Conservation (phyloP, 2,329 filamentous ascomycete species). For the Knoxdaviesia capensis region DNA sequence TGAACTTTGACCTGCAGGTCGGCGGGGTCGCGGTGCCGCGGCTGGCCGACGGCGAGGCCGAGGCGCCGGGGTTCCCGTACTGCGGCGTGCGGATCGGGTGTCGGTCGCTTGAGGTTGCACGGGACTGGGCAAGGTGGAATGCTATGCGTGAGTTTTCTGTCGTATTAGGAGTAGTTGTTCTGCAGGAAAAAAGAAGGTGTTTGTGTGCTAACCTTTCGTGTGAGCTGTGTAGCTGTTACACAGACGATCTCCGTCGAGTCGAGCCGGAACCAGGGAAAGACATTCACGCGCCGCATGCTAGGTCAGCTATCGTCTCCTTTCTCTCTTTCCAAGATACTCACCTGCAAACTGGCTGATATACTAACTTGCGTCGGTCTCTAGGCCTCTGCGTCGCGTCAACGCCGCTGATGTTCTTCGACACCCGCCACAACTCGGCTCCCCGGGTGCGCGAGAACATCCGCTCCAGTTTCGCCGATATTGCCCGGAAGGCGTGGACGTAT, state of each 20-base stretch:
- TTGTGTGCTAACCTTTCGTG: not conserved
- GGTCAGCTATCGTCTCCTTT: slow-evolving; percentile 20
- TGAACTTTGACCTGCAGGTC: slow-evolving; percentile 56
- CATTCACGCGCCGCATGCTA: slow-evolving; percentile 63
- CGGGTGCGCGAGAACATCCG: slow-evolving; percentile 59
- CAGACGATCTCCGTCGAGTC: slow-evolving; percentile 66
- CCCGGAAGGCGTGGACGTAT: slow-evolving; percentile 52
- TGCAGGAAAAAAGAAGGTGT: too few relatives aligned
- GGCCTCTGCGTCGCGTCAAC: slow-evolving; percentile 67
- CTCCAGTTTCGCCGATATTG: slow-evolving; percentile 56
- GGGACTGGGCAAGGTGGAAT: slow-evolving; percentile 36
- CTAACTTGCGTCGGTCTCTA: slow-evolving; percentile 9
- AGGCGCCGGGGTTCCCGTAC: slow-evolving; percentile 50
- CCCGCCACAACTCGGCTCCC: slow-evolving; percentile 47
- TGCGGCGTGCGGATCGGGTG: slow-evolving; percentile 68
- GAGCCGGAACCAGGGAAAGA: slow-evolving; percentile 49
- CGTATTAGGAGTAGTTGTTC: not conserved
- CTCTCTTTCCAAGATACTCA: not conserved
- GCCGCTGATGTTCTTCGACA: slow-evolving; percentile 68
- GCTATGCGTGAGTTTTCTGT: slow-evolving; percentile 22
- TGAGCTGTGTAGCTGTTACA: slow-evolving; percentile 22
- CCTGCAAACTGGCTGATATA: not conserved
- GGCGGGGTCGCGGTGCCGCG: slow-evolving; percentile 29
- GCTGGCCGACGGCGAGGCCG: slow-evolving; percentile 15
- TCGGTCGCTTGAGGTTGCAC: slow-evolving; percentile 51